phyloP scores from a whole-genome alignment of 1,284 basidiomycete genomes.

The Veloporphyrellus conicus region DNA sequence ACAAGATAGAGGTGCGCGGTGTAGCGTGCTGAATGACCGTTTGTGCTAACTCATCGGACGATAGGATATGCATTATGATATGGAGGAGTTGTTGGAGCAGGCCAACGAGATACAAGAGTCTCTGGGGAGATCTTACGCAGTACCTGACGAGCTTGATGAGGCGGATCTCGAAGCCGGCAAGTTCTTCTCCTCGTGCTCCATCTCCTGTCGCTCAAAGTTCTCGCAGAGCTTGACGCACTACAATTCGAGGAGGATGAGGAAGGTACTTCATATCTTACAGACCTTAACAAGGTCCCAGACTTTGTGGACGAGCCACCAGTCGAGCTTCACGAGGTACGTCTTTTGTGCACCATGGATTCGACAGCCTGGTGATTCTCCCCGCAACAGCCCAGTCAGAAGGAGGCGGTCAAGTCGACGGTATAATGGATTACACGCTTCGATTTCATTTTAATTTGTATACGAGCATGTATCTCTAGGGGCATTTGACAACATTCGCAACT shows the following conservation, averaged over 20 bases:
- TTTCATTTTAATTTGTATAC: conserved; percentile 10
- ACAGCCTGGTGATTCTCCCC: conserved; percentile 11
- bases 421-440: conserved; percentile 12
- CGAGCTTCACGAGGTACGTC: conserved; percentile 56
- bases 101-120: conserved; percentile 98
- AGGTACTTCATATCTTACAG: conserved; percentile 78
- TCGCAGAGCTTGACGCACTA: conserved; percentile 81
- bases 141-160: conserved; percentile 98
- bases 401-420: conserved; percentile 55
- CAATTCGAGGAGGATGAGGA: conserved; percentile 86
- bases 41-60: conserved; percentile 1
- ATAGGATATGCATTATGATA: conserved; percentile 91
- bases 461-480: conserved; percentile 17
- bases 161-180: conserved; percentile 94
- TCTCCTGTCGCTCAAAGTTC: conserved; percentile 6
- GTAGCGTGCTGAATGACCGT: conserved; percentile 16
- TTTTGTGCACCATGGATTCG: neutral
- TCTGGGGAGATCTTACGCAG: conserved; percentile 88
- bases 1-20: conserved; percentile 90
- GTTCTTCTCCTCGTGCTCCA: conserved; percentile 10
- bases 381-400: conserved; percentile 34
- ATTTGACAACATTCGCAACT: neutral
- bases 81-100: conserved; percentile 97
- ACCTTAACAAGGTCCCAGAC: conserved; percentile 82
- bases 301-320: conserved; percentile 83